Conservation (phyloP, 2,329 filamentous ascomycete species). For the Emmonsiellopsis sp. region DNA sequence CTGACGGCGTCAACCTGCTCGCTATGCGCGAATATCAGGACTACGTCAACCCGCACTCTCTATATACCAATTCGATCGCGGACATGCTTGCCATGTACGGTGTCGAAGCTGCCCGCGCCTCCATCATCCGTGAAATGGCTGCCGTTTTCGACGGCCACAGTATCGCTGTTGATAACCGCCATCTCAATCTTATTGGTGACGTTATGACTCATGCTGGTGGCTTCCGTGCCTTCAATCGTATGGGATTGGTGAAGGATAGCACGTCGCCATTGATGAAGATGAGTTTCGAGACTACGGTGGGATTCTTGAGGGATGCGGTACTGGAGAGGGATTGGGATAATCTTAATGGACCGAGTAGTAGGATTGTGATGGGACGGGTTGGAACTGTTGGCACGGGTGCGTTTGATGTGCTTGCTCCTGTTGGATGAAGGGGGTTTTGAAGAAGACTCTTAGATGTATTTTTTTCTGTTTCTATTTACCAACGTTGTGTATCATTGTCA, state of each 20-base stretch:
- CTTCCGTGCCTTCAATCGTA: constrained; percentile 87
- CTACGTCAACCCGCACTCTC: constrained; percentile 73
- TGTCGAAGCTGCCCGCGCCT: constrained; percentile 81
- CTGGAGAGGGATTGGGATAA: constrained; percentile 86
- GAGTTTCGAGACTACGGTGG: constrained; percentile 96
- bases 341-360: constrained; percentile 70
- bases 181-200: constrained; percentile 91
- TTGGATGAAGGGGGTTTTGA: constrained; percentile 24
- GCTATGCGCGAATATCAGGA: constrained; percentile 86
- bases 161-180: constrained; percentile 83
- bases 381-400: constrained; percentile 80
- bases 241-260: constrained; percentile 67
- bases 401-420: constrained; percentile 69
- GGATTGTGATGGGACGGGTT: constrained; percentile 78
- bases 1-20: constrained; percentile 74
- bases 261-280: constrained; percentile 95
- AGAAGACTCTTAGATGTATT: constrained; percentile 6
- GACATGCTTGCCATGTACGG: constrained; percentile 79
- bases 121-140: constrained; percentile 77
- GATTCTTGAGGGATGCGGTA: constrained; percentile 86
- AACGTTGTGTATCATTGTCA: not conserved
- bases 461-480: constrained; percentile 9
- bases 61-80: constrained; percentile 87
- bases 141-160: constrained; percentile 83
- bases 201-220: constrained; percentile 92